Evolutionary conservation across 2,329 filamentous ascomycete species (phyloP).

Genomic region (Mycosphaerella sp.): DNA sequence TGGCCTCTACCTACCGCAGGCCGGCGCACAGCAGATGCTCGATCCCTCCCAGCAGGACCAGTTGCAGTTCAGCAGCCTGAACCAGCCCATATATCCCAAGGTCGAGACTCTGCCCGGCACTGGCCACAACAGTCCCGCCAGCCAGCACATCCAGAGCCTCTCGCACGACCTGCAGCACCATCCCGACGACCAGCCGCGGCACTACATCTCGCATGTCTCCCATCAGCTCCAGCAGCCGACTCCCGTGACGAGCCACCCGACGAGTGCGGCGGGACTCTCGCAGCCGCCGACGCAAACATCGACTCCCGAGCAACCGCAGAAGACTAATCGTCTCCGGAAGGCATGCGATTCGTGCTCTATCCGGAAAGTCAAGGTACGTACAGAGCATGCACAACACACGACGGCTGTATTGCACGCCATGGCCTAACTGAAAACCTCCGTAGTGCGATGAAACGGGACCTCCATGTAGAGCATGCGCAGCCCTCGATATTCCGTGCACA

Average conservation of each 20-base stretch:
- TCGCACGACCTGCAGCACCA: constrained; percentile 30
- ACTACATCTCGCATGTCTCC: constrained; percentile 28
- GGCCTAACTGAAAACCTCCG: neutral
- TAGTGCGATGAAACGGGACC: constrained; percentile 61
- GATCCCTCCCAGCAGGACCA: constrained; percentile 32
- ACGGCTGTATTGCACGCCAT: neutral
- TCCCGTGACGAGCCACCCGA: constrained; percentile 22
- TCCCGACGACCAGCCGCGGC: constrained; percentile 30
- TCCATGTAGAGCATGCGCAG: constrained; percentile 58
- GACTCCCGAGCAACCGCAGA: constrained; percentile 27
- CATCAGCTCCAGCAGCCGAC: constrained; percentile 26
- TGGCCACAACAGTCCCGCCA: constrained; percentile 24
- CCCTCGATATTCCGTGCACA: constrained; percentile 61
- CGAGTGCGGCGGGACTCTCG: constrained; percentile 21
- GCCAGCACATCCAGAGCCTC: constrained; percentile 31
- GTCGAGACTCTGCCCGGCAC: constrained; percentile 26
- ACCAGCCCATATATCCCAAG: constrained; percentile 33
- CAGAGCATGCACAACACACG: neutral
- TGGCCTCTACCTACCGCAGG: constrained; percentile 28
- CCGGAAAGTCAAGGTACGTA: constrained; percentile 36
- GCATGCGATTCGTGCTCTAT: constrained; percentile 38
- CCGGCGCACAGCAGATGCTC: constrained; percentile 30
- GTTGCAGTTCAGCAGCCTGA: constrained; percentile 31
- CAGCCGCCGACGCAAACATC: constrained; percentile 21
- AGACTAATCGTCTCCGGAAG: constrained; percentile 36